Base-by-base conservation (phyloP, 169 alveolate species). In the Amoebophrya sp. region DNA sequence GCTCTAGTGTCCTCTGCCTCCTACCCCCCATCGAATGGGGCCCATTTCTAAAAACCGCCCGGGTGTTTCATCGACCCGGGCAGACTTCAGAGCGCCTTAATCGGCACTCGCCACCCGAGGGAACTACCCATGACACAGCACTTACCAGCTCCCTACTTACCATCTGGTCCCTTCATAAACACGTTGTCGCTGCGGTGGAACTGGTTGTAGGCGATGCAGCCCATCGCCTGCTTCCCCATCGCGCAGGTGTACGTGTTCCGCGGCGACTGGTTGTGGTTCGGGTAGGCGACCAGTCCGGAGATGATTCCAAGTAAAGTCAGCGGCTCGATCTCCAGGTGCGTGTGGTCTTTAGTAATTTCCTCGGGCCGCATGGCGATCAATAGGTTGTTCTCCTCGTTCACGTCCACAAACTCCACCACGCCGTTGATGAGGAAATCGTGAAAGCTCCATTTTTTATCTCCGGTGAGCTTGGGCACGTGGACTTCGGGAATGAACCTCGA, bases 161-260 rank as follows among this genome's bases (percentile, higher is more conserved):
- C n/a, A n/a, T n/a, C n/a, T n/a, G n/a, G n/a, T n/a, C n/a, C n/a
- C n/a, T n/a, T n/a, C n/a, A n/a, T n/a, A n/a, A n/a, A n/a, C n/a
- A n/a, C n/a, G n/a, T n/a, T n/a, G n/a, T 41, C 92, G 18, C 93
- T 93, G 94, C 98, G 95, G 40, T 95, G 94, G 92, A 96, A 94
- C 94, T 96, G 98, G 93, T 98, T 99, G 94, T 95, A 97, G 0
- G 99, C 99, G 70, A 98, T 97, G n/a, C 98, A 95, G 40, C 99
- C 99, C 93, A 99, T 97, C 26, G 99, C 99, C 94, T 99, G 99
- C 93, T 99, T 99, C 16, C 99, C 99, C 99, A 99, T 99, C 23
- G 99, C 99, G 93, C 99, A 99, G 93, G 98, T 99, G 95, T 98
- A 99, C 15, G 99, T 99, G 94, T 99, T 99, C 90, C 99, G 93